These are phyloP conservation scores for Phytopythium helicoides DNA, from an alignment of 352 stramenopile genomes.

Conservation along the genomic window DNA sequence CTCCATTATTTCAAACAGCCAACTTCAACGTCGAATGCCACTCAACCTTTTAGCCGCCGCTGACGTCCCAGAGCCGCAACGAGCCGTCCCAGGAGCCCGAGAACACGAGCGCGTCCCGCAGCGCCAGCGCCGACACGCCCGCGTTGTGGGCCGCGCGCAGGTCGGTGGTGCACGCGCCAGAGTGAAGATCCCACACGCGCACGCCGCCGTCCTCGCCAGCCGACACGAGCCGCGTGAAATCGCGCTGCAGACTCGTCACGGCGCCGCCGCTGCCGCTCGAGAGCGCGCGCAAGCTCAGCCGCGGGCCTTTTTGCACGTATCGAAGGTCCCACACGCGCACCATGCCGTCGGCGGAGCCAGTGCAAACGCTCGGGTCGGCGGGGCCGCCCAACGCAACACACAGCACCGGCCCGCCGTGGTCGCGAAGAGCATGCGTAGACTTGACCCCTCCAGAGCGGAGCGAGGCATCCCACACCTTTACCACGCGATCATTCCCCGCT, in stretches of 20 bases:
- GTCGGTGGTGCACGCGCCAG: conserved; percentile 60
- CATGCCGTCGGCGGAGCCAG: conserved; percentile 62
- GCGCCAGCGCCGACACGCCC: conserved; percentile 58
- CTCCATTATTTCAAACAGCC: neutral
- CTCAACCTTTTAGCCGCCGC: neutral
- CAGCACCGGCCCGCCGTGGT: conserved; percentile 63
- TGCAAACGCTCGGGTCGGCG: conserved; percentile 77
- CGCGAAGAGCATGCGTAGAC: conserved; percentile 53
- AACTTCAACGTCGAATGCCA: neutral
- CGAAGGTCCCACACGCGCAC: conserved; percentile 84
- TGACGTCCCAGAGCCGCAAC: conserved; percentile 64
- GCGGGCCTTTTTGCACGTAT: conserved; percentile 65
- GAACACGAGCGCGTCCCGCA: conserved; percentile 64
- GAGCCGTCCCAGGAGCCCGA: conserved; percentile 77
- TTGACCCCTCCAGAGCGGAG: conserved; percentile 44
- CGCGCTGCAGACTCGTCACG: conserved; percentile 66
- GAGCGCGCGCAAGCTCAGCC: conserved; percentile 55
- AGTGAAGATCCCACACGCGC: conserved; percentile 81
- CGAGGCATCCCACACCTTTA: conserved; percentile 77
- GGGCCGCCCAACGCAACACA: conserved; percentile 71
- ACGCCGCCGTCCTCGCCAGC: conserved; percentile 71
- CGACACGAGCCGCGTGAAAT: conserved; percentile 82
- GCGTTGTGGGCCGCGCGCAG: conserved; percentile 48
- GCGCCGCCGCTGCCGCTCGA: conserved; percentile 13
- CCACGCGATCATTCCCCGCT: conserved; percentile 66